Evolutionary conservation across 139 green algal species (phyloP), one percentile per base, ranked within the genome.

Genomic region (Auxenochlorella pyrenoidosa): DNA sequence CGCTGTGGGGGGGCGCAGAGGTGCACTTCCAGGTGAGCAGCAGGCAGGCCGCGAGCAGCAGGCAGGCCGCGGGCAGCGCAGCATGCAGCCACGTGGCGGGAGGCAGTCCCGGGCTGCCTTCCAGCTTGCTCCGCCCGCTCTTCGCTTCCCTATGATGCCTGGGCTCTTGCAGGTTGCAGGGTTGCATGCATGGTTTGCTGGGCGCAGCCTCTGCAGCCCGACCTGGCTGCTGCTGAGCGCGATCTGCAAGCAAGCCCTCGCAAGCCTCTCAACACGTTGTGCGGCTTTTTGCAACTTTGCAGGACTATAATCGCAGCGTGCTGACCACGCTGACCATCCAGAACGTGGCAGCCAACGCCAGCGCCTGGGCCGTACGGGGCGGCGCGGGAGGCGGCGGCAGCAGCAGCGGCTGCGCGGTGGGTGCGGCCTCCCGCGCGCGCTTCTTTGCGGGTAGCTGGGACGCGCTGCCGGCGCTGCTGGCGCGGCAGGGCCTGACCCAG

Each of bases 261-360:
- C 76, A 30, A 24, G 26, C 63, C 30, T 8, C 24, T 32, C 26
- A 34, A 13, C 22, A 71, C 63, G 24, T n/a, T 71, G 22, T 10
- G 63, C n/a, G n/a, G n/a, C n/a, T n/a, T n/a, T 34, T 71, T 82
- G 76, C 58, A 28, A n/a, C 83, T 54, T 0, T 63, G 72, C 85
- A 97, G 95, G 96, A 98, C 87, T 98, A 94, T 92, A 98, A 98
- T 75, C 32, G 41, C 22, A 90, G 96, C 79, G 96, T 98, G 65
- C 85, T 98, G 58, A 59, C 41, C 59, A 68, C 79, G 6, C 85
- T 98, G 51, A 98, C 95, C 18, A 85, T 89, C 10, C 94, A 94
- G n/a, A 98, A 97, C 81, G 93, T 97, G 24, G 59, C 84, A 5
- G 89, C 89, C 85, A 89, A 89, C 76, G 38, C 40, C 54, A n/a